Evolutionary conservation across 2,329 filamentous ascomycete species (phyloP), one percentile per base, ranked within the genome.

Genomic region (Orbilia blumenaviensis): DNA sequence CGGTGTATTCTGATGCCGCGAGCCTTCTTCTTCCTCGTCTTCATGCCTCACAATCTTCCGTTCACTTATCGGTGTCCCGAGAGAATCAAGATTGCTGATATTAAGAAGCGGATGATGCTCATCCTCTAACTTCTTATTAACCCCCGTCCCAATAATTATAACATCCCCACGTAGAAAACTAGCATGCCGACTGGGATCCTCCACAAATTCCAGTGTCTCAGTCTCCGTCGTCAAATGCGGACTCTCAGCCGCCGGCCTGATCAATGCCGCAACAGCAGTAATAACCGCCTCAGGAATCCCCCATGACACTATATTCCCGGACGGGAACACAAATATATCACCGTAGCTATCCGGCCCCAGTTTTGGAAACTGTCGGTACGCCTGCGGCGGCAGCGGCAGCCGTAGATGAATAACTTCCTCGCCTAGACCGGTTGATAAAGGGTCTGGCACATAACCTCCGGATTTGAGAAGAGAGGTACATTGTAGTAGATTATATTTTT

Each of bases 281-380:
- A 93, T 90, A 16, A 93, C 88, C 69, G 91, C 89, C 76, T 93
- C 88, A 0, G 92, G 90, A 0, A 97, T 86, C 3, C 92, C 92
- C 95, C 95, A 99, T 23, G 92, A 91, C 4, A 98, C 95, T 6
- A 98, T 88, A 10, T 94, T 96, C 9, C 95, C 95, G 0, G 94
- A 97, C 7, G 94, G 93, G 79, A 99, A 99, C 68, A 99, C 90
- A 81, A 98, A 98, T 60, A 98, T 89, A 83, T 99, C 95, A 34
- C 93, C 94, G 71, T 89, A 86, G 81, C 88, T 87, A 73, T 87
- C 85, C 7, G 86, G 86, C 61, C 88, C 84, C 52, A 66, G 83
- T 81, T 71, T 82, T 81, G 16, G 81, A 46, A 71, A 77, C 29
- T 77, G 73, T 7, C 71, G 44, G 23, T 41, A 63, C 79, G 5